phyloP scores from a whole-genome alignment of 192 early-diverging fungal species.

The Neocallimastix lanati region DNA sequence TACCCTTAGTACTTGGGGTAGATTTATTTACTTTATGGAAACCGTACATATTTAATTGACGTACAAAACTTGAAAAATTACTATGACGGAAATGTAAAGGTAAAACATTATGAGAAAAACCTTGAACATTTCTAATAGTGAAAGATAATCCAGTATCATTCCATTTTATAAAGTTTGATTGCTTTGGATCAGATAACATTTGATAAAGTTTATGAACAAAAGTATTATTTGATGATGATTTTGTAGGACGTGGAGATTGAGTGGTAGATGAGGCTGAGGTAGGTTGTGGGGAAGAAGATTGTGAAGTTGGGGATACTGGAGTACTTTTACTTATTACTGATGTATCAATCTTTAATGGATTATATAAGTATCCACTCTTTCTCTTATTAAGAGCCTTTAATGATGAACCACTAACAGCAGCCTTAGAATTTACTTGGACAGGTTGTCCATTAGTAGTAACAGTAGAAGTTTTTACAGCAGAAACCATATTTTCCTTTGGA shows the following conservation, averaged over 20 bases:
- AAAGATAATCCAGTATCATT: slow-evolving; percentile 74
- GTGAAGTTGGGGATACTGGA: background rate
- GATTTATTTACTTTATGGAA: slow-evolving; percentile 89
- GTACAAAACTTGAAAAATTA: slow-evolving; percentile 78
- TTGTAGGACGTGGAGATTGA: background rate
- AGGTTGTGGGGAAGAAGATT: background rate
- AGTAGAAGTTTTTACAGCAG: background rate
- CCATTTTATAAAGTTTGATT: slow-evolving; percentile 79
- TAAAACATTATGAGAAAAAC: slow-evolving; percentile 73
- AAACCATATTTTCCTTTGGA: background rate
- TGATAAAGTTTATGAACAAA: slow-evolving; percentile 47
- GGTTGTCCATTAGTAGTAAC: background rate
- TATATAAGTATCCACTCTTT: background rate
- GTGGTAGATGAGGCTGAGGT: background rate
- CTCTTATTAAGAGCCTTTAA: background rate
- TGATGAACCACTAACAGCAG: background rate
- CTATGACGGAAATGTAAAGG: slow-evolving; percentile 77
- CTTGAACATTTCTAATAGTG: slow-evolving; percentile 76
- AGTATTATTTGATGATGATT: slow-evolving; percentile 2
- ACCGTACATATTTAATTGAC: slow-evolving; percentile 30
- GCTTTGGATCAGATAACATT: slow-evolving; percentile 72
- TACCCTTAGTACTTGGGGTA: slow-evolving; percentile 54
- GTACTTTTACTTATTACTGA: background rate
- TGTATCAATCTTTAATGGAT: background rate
- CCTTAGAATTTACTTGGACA: background rate